Evolutionary conservation across 768 basidiomycete species (phyloP).

Genomic region (Lentinula boryana): DNA sequence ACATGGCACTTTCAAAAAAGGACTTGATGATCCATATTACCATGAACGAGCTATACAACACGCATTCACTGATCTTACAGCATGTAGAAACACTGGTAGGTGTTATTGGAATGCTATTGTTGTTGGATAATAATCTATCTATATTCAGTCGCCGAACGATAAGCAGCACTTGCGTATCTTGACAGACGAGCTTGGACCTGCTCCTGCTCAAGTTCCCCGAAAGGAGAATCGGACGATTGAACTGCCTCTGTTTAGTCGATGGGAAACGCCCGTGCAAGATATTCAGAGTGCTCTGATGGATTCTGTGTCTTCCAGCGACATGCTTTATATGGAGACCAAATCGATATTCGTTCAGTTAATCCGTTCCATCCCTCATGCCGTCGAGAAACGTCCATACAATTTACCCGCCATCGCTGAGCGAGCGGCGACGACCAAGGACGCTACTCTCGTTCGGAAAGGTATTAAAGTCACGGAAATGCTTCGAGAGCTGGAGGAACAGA

Average conservation of each 20-base stretch:
- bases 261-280: slow-evolving; percentile 99
- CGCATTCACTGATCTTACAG: slow-evolving; percentile 90
- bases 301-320: slow-evolving; percentile 94
- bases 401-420: slow-evolving; percentile 85
- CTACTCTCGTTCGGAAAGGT: slow-evolving; percentile 89
- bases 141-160: slow-evolving; percentile 84
- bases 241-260: slow-evolving; percentile 88
- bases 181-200: slow-evolving; percentile 91
- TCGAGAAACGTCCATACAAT: slow-evolving; percentile 86
- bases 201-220: slow-evolving; percentile 92
- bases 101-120: slow-evolving; percentile 5
- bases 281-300: slow-evolving; percentile 96
- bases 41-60: slow-evolving; percentile 98
- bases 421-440: slow-evolving; percentile 97
- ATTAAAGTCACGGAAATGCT: slow-evolving; percentile 99
- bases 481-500: slow-evolving; percentile 87
- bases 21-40: slow-evolving; percentile 98
- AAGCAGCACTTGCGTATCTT: slow-evolving; percentile 96
- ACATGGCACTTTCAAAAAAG: slow-evolving; percentile 99
- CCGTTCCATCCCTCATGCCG: slow-evolving; percentile 83
- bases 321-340: slow-evolving; percentile 99
- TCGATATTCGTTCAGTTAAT: slow-evolving; percentile 98
- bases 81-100: slow-evolving; percentile 92
- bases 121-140: not conserved
- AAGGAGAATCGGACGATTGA: slow-evolving; percentile 97